Evolutionary conservation across 371 early-diverging fungal species (phyloP).

Genomic region (Enteropsectra breve): DNA sequence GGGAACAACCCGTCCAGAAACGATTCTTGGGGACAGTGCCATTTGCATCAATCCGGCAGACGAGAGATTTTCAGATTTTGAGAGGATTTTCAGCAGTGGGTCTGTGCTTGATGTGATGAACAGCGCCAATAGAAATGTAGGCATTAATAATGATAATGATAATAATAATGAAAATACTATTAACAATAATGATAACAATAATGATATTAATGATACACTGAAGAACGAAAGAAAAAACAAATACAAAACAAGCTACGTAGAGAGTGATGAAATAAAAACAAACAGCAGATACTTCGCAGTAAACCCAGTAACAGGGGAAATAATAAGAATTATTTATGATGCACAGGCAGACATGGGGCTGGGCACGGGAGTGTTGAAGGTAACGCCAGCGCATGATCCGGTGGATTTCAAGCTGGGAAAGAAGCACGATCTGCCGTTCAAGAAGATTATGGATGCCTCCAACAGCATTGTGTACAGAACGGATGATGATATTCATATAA

Average conservation of each 20-base stretch:
- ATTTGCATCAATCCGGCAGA: conserved; percentile 86
- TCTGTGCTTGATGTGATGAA: not conserved
- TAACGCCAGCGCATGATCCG: conserved; percentile 96
- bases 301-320: conserved; percentile 82
- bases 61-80: conserved; percentile 64
- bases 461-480: conserved; percentile 77
- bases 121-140: not conserved
- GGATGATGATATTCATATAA: conserved; percentile 61
- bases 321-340: conserved; percentile 79
- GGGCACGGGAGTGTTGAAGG: conserved; percentile 97
- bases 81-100: conserved; percentile 13
- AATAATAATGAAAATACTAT: conserved; percentile 22
- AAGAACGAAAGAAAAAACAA: conserved; percentile 21
- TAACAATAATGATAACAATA: not conserved
- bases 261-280: conserved; percentile 59
- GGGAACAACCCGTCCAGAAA: conserved; percentile 96
- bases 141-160: not conserved
- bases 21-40: conserved; percentile 95
- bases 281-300: conserved; percentile 63
- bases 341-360: conserved; percentile 81
- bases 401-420: conserved; percentile 94
- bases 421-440: conserved; percentile 77
- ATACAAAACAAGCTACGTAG: not conserved
- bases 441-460: conserved; percentile 84
- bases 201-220: not conserved